phyloP scores from a whole-genome alignment of 2,329 filamentous ascomycete species.

The Penicillium sp. region DNA sequence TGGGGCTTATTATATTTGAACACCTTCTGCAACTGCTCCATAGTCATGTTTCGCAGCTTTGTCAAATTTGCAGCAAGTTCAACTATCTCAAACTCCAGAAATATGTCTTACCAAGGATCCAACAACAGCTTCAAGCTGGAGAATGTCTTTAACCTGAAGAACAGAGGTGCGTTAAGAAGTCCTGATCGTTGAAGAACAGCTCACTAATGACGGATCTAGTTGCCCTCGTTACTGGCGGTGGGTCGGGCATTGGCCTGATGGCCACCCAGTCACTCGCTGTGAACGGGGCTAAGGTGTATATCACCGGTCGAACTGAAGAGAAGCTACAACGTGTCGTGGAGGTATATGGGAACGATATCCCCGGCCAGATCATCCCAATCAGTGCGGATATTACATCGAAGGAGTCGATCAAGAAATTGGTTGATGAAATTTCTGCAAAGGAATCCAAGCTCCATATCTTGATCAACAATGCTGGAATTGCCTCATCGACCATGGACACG shows the following conservation, averaged over 20 bases:
- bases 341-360: slow-evolving; percentile 45
- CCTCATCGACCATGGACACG: neutral
- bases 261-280: slow-evolving; percentile 56
- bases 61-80: too few species aligned
- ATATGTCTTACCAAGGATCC: too few species aligned
- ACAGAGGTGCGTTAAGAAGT: too few species aligned
- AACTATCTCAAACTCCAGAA: too few species aligned
- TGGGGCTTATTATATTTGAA: too few species aligned
- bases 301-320: slow-evolving; percentile 51
- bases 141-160: too few species aligned
- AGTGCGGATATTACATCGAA: slow-evolving; percentile 65
- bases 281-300: slow-evolving; percentile 63
- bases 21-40: too few species aligned
- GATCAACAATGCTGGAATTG: neutral
- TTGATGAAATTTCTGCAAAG: slow-evolving; percentile 51
- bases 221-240: slow-evolving; percentile 59
- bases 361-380: slow-evolving; percentile 60
- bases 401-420: slow-evolving; percentile 56
- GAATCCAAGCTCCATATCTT: neutral
- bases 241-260: slow-evolving; percentile 65
- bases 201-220: too few species aligned
- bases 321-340: slow-evolving; percentile 36
- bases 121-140: too few species aligned
- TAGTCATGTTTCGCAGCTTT: too few species aligned
- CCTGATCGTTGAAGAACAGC: too few species aligned